Conservation (phyloP, 2,329 filamentous ascomycete genomes). For the Neopestalotiopsis sp. region DNA sequence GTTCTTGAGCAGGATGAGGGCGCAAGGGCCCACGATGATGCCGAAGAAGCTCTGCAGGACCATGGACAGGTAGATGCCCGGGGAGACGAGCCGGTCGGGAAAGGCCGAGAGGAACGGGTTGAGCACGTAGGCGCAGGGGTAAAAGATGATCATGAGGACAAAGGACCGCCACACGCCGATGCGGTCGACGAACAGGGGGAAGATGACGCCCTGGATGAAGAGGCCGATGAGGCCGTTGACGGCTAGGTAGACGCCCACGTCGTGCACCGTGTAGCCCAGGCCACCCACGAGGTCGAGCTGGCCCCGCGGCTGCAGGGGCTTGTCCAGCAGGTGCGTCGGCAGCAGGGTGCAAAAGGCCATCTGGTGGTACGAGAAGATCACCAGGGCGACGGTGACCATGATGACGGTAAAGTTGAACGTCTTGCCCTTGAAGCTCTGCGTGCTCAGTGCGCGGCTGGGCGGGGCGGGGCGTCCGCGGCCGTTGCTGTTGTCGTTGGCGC, state of each 20-base stretch:
- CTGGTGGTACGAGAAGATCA: conserved; percentile 50
- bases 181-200: conserved; percentile 66
- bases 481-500: neutral
- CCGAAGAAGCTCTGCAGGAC: conserved; percentile 70
- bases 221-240: conserved; percentile 75
- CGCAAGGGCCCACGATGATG: conserved; percentile 71
- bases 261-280: conserved; percentile 68
- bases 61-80: conserved; percentile 70
- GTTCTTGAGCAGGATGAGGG: conserved; percentile 76
- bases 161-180: conserved; percentile 74
- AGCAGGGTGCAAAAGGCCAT: conserved; percentile 51
- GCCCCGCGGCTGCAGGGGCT: conserved; percentile 33
- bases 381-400: conserved; percentile 46
- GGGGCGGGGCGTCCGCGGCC: neutral
- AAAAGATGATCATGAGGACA: conserved; percentile 66
- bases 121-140: conserved; percentile 71
- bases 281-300: conserved; percentile 60
- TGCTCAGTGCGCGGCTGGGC: neutral
- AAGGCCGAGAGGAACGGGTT: conserved; percentile 71
- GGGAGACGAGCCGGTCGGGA: conserved; percentile 57
- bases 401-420: conserved; percentile 46
- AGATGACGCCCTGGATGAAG: conserved; percentile 74
- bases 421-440: conserved; percentile 31
- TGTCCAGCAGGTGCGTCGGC: conserved; percentile 49
- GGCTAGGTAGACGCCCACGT: conserved; percentile 72